Evolutionary conservation across 176 grass and related monocot species (phyloP), one percentile per base, ranked within the genome.

Genomic region (Cenchrus purpureus): DNA sequence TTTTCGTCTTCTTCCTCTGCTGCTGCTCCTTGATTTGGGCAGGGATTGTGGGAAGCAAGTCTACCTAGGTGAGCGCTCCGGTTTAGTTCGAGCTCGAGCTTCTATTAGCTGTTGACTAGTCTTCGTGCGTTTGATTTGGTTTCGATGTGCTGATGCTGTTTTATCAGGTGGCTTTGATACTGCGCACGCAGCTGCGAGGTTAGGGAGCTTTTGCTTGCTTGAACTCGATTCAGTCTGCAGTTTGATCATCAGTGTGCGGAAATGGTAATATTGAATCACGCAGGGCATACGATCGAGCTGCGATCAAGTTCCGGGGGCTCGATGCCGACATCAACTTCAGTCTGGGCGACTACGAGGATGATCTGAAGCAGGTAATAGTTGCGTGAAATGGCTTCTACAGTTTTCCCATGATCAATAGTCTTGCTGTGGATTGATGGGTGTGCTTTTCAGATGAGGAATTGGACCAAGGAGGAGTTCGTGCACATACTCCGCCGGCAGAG

Each of bases 31-130:
- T 82, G 11, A 87, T 77, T 68, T 74, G 32, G n/a, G 56, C 79
- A 99, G 97, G 97, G 97, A 99, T 74, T 99, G 97, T 50, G 93
- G 97, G 77, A 99, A 99, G 78, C 97, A 99, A 67, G 93, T 99
- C 54, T 99, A 99, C 89, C 66, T 96, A 78, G 96, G 96, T 98
- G 84, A 94, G 73, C 53, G 62, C 54, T 51, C 4, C 50, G 83
- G 74, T 12, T 51, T 20, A 6, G 78, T 55, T 77, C 76, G 37
- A 78, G 13, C 68, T 66, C 78, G 11, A 69, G 6, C 68, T 91
- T 19, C 17, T 40, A 14, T 56, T 51, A 15, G 42, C 12, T 84
- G 4, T 31, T 50, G 29, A 51, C 20, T 73, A 37, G 2, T 60
- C 32, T 71, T 14, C 6, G 11, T 10, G 3, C 1, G 20, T 55